phyloP scores from a whole-genome alignment of 352 stramenopile genomes.

The Phytophthora pini region DNA sequence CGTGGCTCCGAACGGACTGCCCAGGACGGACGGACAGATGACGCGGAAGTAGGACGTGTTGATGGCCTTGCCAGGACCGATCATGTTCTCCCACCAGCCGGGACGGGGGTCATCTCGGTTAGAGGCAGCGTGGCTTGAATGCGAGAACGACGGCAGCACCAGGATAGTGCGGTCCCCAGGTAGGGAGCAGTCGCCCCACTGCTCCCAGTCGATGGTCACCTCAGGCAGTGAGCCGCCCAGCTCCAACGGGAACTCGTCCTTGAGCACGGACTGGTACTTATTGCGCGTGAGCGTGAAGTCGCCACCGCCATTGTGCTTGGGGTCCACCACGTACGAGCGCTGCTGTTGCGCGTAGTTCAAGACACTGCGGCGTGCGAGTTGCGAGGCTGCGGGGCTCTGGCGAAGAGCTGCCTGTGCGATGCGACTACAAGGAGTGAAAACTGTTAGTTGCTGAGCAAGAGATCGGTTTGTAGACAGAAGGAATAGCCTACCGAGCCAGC shows the following conservation, averaged over 20 bases:
- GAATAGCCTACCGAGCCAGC: slow-evolving; percentile 18
- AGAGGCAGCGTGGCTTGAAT: slow-evolving; percentile 83
- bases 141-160: slow-evolving; percentile 88
- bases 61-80: slow-evolving; percentile 85
- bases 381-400: slow-evolving; percentile 4
- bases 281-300: slow-evolving; percentile 59
- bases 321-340: slow-evolving; percentile 52
- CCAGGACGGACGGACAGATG: slow-evolving; percentile 85
- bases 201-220: slow-evolving; percentile 76
- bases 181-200: slow-evolving; percentile 81
- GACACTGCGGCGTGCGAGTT: slow-evolving; percentile 13
- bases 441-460: not conserved
- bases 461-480: not conserved
- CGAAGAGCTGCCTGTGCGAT: slow-evolving; percentile 15
- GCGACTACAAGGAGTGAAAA: slow-evolving; percentile 3
- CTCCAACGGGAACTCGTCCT: slow-evolving; percentile 66
- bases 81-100: slow-evolving; percentile 91
- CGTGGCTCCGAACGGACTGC: slow-evolving; percentile 86
- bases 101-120: slow-evolving; percentile 81
- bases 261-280: slow-evolving; percentile 74
- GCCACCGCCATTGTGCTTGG: slow-evolving; percentile 29
- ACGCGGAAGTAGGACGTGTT: slow-evolving; percentile 91
- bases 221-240: slow-evolving; percentile 66
- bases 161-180: slow-evolving; percentile 78
- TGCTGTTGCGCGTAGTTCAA: slow-evolving; percentile 16